phyloP scores from a whole-genome alignment of 768 basidiomycete species.

The Leccinum olivaceopallidum region DNA sequence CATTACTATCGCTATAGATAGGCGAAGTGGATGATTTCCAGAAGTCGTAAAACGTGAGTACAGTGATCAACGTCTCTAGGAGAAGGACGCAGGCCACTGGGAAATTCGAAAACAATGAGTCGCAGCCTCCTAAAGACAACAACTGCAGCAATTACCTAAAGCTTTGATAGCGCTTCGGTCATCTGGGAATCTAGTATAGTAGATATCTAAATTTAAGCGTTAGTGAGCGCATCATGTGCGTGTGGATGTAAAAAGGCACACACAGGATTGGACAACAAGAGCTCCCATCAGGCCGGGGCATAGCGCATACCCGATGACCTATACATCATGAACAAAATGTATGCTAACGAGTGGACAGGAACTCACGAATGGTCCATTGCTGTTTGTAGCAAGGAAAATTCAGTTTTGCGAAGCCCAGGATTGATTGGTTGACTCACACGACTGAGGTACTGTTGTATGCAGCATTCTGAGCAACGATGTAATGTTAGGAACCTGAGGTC shows the following conservation, averaged over 20 bases:
- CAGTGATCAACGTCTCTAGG: conserved; percentile 19
- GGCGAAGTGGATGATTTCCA: not conserved
- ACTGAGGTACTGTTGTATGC: not conserved
- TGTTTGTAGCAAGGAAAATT: not conserved
- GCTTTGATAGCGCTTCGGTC: not conserved
- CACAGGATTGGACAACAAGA: not conserved
- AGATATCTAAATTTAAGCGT: not conserved
- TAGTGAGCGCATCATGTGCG: not conserved
- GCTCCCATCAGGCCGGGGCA: not conserved
- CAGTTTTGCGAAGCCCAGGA: not conserved
- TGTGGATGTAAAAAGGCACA: not conserved
- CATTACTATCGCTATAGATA: not conserved
- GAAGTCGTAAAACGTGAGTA: conserved; percentile 14
- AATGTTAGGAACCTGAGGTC: not conserved
- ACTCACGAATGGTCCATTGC: not conserved
- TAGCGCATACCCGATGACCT: not conserved
- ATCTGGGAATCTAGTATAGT: not conserved
- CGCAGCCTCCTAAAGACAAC: not conserved
- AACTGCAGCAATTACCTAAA: not conserved
- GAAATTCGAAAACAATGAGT: conserved; percentile 10
- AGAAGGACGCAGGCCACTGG: conserved; percentile 15
- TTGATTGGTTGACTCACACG: not conserved
- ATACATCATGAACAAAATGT: not conserved
- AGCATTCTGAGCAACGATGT: not conserved
- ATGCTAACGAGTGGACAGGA: not conserved